Evolutionary conservation across 345 rosid genomes (phyloP), one percentile per base, ranked within the genome.

Genomic region (Leavenworthia alabamica): DNA sequence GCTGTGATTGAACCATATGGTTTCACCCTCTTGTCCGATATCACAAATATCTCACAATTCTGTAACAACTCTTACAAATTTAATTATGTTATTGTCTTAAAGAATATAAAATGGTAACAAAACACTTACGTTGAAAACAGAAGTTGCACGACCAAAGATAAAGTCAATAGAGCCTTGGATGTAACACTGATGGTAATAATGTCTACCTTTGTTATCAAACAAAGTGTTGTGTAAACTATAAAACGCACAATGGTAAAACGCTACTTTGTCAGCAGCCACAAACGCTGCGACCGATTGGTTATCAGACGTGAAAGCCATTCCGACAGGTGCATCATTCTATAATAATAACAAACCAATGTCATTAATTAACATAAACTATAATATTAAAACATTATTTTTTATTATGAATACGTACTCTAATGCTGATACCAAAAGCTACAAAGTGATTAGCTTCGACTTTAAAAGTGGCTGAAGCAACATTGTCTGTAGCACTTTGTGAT

Each of bases 161-260:
- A 89, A 92, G 65, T 92, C 98, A 8, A 92, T 83, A 4, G 91
- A 92, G 71, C 98, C 97, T 64, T 89, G 95, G 33, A 92, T 85
- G 77, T 85, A 86, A 81, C 95, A 89, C 27, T 71, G 65, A 17
- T 80, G 76, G 61, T 86, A 92, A 78, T 79, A 92, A 78, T 92
- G 98, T 42, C 96, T 78, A n/a, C 97, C 97, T 77, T 80, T 92
- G 71, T 86, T 81, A 73, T 92, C 98, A 72, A 89, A 86, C n/a
- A 89, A 73, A 12, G 95, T 92, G 73, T 89, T 89, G 73, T 92
- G 98, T 16, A 81, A 83, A 73, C 98, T 89, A 73, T 66, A 83
- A 68, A 92, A 92, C 20, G 86, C 90, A 69, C 96, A 89, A 31
- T 89, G 96, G 72, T 92, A 89, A 73, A 86, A 89, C 35, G 98